Evolutionary conservation across 1,284 basidiomycete species (phyloP).

Genomic region (Tetrapyrgos nigripes): DNA sequence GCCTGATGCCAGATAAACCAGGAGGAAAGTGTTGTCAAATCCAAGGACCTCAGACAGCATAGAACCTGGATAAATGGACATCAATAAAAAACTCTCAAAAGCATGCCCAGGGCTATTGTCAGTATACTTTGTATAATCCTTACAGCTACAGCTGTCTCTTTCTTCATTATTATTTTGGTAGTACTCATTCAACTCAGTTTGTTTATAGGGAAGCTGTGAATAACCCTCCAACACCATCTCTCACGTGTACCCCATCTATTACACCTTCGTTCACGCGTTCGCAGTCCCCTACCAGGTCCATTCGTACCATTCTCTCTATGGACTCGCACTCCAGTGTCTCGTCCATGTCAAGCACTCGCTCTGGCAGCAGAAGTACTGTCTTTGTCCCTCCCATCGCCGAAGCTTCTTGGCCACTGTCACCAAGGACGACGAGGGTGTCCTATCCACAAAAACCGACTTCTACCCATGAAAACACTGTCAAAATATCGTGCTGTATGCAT

Average conservation of each 20-base stretch:
- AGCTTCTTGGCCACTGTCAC: constrained; percentile 56
- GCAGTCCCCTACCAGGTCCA: constrained; percentile 74
- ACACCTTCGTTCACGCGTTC: constrained; percentile 32
- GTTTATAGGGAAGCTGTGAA: constrained; percentile 70
- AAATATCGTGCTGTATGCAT: too few species aligned
- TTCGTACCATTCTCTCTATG: constrained; percentile 70
- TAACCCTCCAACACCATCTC: constrained; percentile 36
- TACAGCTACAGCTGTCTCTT: too few species aligned
- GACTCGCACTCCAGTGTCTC: constrained; percentile 45
- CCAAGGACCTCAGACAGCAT: too few species aligned
- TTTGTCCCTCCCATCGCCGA: constrained; percentile 73
- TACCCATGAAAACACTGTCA: too few species aligned
- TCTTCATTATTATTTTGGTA: constrained; percentile 10
- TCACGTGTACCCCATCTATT: constrained; percentile 32
- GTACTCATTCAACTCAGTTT: constrained; percentile 7
- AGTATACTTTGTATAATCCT: too few species aligned
- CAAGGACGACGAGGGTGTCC: too few species aligned
- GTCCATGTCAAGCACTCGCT: constrained; percentile 28
- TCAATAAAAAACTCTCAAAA: too few species aligned
- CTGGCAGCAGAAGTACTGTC: constrained; percentile 69
- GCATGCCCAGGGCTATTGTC: too few species aligned
- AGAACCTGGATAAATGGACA: too few species aligned
- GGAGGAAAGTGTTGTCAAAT: too few species aligned
- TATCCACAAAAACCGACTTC: too few species aligned
- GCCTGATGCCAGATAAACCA: too few species aligned